These are phyloP conservation scores for Talaromyces verruculosus DNA, from an alignment of 2,329 filamentous ascomycete genomes.

Conservation along the genomic window DNA sequence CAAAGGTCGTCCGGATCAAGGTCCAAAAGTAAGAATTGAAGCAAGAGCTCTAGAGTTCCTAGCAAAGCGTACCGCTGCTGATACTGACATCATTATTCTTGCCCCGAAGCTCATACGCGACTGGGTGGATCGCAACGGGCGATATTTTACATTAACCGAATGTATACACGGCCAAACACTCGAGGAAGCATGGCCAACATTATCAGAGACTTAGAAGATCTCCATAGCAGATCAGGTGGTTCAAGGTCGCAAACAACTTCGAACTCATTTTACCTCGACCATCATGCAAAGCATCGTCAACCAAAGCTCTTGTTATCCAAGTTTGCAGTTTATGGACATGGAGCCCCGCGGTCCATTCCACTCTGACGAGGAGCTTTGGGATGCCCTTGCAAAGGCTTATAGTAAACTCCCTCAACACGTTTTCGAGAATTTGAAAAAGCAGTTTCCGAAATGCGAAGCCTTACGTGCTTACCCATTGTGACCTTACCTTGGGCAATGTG, in stretches of 20 bases:
- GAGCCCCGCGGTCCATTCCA: slow-evolving; percentile 24
- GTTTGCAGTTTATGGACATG: slow-evolving; percentile 23
- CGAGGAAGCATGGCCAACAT: slow-evolving; percentile 23
- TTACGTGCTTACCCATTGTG: slow-evolving; percentile 30
- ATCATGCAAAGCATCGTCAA: too few species aligned
- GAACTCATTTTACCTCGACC: slow-evolving; percentile 10
- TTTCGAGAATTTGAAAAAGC: slow-evolving; percentile 26
- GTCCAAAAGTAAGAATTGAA: slow-evolving; percentile 11
- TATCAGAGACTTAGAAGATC: slow-evolving; percentile 19
- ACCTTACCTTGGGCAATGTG: slow-evolving; percentile 32
- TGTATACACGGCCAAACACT: slow-evolving; percentile 26
- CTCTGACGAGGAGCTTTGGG: slow-evolving; percentile 25
- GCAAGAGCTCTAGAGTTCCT: slow-evolving; percentile 12
- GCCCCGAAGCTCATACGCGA: slow-evolving; percentile 10
- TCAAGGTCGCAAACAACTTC: slow-evolving; percentile 11
- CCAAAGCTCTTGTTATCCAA: slow-evolving; percentile 22
- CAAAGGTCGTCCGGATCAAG: slow-evolving; percentile 28
- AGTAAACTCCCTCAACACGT: slow-evolving; percentile 20
- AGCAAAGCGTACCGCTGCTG: neutral
- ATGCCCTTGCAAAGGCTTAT: slow-evolving; percentile 21
- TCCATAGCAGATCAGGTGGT: slow-evolving; percentile 11
- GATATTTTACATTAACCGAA: slow-evolving; percentile 22
- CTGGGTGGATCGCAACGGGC: slow-evolving; percentile 23
- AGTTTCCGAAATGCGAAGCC: slow-evolving; percentile 26
- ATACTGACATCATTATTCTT: neutral